Evolutionary conservation across 306 rosid species (phyloP).

Genomic region (Vigna hirtella): DNA sequence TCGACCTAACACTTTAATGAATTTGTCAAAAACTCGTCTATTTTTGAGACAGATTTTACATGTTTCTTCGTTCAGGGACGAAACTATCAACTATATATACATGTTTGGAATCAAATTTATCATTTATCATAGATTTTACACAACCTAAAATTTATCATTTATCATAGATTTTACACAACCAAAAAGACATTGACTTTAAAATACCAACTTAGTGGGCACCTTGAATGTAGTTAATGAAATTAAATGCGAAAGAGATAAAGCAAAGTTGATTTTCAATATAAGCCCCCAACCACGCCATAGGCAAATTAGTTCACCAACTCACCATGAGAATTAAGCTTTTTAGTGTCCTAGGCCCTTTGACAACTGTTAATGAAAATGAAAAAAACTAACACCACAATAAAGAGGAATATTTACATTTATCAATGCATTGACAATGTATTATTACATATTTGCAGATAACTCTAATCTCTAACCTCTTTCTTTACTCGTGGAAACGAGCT

Average conservation of each 20-base stretch:
- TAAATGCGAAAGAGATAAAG: neutral
- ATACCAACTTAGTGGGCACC: constrained; percentile 13
- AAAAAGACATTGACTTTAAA: neutral
- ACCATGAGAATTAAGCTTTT: neutral
- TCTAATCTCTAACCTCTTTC: constrained; percentile 28
- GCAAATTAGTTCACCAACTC: constrained; percentile 15
- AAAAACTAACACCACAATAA: neutral
- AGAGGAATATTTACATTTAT: constrained; percentile 40
- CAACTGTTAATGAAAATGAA: constrained; percentile 7
- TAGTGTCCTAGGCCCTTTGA: neutral
- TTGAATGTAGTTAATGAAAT: neutral
- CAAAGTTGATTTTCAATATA: neutral
- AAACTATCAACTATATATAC: too few relatives aligned
- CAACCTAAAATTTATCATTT: too few relatives aligned
- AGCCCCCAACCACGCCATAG: neutral
- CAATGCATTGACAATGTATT: constrained; percentile 31
- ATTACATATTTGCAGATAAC: constrained; percentile 43
- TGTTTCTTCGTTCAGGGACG: too few relatives aligned
- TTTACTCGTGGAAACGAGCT: neutral
- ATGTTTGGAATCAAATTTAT: too few relatives aligned
- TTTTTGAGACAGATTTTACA: too few relatives aligned
- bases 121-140: too few relatives aligned
- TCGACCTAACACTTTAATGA: too few relatives aligned
- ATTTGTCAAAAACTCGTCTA: too few relatives aligned
- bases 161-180: too few relatives aligned